These are phyloP conservation scores for Takakia lepidozioides DNA, from an alignment of 225 moss, liverwort and hornwort species.

Conservation along the genomic window DNA sequence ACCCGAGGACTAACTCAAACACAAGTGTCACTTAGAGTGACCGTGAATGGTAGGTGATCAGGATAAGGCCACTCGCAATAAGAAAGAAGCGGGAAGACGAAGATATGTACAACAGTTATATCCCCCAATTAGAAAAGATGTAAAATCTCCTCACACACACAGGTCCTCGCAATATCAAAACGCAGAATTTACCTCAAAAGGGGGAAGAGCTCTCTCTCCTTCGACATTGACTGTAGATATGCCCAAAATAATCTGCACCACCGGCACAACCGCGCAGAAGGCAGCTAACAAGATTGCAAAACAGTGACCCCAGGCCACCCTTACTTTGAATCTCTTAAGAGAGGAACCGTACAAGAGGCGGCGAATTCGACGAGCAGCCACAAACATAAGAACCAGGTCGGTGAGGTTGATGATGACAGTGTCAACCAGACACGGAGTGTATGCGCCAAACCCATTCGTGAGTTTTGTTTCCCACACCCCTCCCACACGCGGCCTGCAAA, in stretches of 20 bases:
- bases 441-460: constrained; percentile 23
- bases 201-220: constrained; percentile 15
- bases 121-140: background rate
- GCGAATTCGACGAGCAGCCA: constrained; percentile 15
- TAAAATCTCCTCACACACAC: too few relatives aligned
- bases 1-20: background rate
- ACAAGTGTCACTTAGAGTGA: too few relatives aligned
- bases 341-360: constrained; percentile 3
- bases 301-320: constrained; percentile 12
- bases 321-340: constrained; percentile 10
- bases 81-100: too few relatives aligned
- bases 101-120: too few relatives aligned
- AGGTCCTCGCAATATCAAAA: background rate
- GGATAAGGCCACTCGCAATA: too few relatives aligned
- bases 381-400: constrained; percentile 10
- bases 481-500: constrained; percentile 19
- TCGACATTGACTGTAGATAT: constrained; percentile 20
- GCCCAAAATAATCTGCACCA: constrained; percentile 16
- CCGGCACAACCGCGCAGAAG: constrained; percentile 15
- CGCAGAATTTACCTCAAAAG: constrained; percentile 16
- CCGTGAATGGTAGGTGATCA: too few relatives aligned
- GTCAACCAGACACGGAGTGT: constrained; percentile 25
- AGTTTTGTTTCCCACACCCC: constrained; percentile 34
- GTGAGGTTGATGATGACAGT: constrained; percentile 24
- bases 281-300: constrained; percentile 18